Percentiles rank a stretch among this genome's conserved stretches.
phyloP scores from a whole-genome alignment of 2,329 filamentous ascomycete species.

The Alternaria sp. region DNA sequence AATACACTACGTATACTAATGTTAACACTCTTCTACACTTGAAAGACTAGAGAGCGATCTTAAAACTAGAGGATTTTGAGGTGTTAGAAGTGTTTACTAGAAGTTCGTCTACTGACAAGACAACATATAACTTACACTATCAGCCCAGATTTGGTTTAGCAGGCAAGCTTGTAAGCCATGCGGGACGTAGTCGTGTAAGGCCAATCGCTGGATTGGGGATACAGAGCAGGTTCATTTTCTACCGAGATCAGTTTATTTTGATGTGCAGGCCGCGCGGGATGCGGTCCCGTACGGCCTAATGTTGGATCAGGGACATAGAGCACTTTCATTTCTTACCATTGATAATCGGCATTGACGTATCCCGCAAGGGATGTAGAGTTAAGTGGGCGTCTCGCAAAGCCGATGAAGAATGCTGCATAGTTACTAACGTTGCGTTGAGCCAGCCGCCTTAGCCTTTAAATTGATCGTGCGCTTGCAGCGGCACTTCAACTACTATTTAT shows the following conservation, averaged over 20 bases:
- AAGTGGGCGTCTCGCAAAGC: not conserved
- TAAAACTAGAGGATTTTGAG: not conserved
- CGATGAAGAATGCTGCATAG: too few species aligned
- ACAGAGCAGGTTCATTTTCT: not conserved
- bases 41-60: not conserved
- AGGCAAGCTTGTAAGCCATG: not conserved
- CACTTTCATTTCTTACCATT: not conserved
- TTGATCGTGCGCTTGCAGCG: not conserved
- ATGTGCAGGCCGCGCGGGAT: not conserved
- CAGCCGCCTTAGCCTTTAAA: not conserved
- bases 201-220: not conserved
- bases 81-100: not conserved
- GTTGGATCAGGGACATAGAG: not conserved
- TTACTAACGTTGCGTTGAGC: too few species aligned
- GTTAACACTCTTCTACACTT: not conserved
- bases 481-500: not conserved
- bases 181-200: slow-evolving; percentile 3
- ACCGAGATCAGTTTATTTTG: not conserved
- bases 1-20: too few species aligned
- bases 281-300: not conserved
- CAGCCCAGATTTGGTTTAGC: not conserved
- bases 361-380: not conserved
- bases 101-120: not conserved
- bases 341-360: not conserved
- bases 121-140: not conserved